These are phyloP conservation scores for Dimargaris xerosporica DNA, from an alignment of 192 early-diverging fungal species.

Conservation along the genomic window DNA sequence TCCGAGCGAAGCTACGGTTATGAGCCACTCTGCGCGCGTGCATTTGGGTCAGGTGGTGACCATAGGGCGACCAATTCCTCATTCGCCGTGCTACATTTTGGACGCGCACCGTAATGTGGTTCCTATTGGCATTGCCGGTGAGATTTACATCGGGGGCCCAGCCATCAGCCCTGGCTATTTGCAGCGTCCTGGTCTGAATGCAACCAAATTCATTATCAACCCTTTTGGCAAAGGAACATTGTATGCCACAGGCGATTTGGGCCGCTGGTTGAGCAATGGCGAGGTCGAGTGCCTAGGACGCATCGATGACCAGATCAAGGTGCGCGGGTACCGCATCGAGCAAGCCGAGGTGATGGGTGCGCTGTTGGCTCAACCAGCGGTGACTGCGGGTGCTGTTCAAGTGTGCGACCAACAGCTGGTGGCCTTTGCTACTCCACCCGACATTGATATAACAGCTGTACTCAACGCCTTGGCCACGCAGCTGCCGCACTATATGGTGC, in stretches of 20 bases:
- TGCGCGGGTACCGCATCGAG: constrained; percentile 8
- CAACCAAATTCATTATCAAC: background rate
- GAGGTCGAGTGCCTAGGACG: background rate
- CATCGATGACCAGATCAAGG: background rate
- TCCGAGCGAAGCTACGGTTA: background rate
- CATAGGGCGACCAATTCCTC: background rate
- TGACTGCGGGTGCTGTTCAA: background rate
- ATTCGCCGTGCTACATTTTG: background rate
- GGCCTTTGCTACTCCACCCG: background rate
- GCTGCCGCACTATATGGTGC: constrained; percentile 2
- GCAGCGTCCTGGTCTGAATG: background rate
- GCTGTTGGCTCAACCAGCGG: background rate
- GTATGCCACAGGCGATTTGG: background rate
- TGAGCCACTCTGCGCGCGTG: background rate
- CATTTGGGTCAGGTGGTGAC: background rate
- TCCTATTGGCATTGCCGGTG: background rate
- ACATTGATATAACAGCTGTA: too few relatives aligned
- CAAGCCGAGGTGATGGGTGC: background rate
- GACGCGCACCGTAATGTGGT: background rate
- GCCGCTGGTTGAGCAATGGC: background rate
- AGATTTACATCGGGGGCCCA: background rate
- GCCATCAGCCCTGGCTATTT: background rate
- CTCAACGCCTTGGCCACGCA: background rate
- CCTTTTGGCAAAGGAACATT: background rate
- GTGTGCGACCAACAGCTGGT: background rate